Percentiles rank a stretch among this genome's conserved stretches.
Evolutionary conservation across 2,329 filamentous ascomycete species (phyloP).

Genomic region (Talaromyces piceae): DNA sequence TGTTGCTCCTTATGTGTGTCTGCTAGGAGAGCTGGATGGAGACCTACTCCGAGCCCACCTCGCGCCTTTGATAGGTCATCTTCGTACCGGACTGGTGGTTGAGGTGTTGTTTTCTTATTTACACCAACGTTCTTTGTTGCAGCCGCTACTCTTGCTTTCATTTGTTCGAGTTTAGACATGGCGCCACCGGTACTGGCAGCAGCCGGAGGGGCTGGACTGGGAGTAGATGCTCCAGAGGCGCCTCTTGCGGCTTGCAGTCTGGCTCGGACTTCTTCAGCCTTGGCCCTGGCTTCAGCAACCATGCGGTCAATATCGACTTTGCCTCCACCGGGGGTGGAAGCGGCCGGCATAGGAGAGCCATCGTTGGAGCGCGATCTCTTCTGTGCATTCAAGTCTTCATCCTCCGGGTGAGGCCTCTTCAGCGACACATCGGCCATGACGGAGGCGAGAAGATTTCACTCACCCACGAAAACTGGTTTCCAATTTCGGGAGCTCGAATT

Average conservation of each 20-base stretch:
- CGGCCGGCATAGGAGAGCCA: conserved; percentile 40
- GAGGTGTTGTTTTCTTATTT: conserved; percentile 36
- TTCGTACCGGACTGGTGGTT: conserved; percentile 42
- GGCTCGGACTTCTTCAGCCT: conserved; percentile 42
- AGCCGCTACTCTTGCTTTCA: conserved; percentile 73
- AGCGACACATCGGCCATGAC: conserved; percentile 39
- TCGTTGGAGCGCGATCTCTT: conserved; percentile 44
- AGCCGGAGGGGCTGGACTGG: conserved; percentile 27
- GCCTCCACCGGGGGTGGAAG: conserved; percentile 23
- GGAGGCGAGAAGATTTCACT: conserved; percentile 16
- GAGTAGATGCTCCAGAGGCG: conserved; percentile 26
- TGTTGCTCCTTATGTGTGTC: conserved; percentile 40
- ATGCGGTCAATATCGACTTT: conserved; percentile 42
- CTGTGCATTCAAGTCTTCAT: conserved; percentile 37
- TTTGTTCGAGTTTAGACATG: conserved; percentile 64
- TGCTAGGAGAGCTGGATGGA: conserved; percentile 65
- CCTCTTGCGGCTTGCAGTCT: conserved; percentile 35
- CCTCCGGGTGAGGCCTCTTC: conserved; percentile 44
- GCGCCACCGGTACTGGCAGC: conserved; percentile 25
- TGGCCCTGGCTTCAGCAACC: conserved; percentile 42
- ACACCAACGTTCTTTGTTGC: conserved; percentile 51
- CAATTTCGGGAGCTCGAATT: background rate
- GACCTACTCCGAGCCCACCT: conserved; percentile 65
- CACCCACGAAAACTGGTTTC: conserved; percentile 13
- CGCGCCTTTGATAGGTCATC: conserved; percentile 43